Base-by-base conservation (phyloP, 495 filamentous ascomycete genomes). In the Clavariopsis aquatica region DNA sequence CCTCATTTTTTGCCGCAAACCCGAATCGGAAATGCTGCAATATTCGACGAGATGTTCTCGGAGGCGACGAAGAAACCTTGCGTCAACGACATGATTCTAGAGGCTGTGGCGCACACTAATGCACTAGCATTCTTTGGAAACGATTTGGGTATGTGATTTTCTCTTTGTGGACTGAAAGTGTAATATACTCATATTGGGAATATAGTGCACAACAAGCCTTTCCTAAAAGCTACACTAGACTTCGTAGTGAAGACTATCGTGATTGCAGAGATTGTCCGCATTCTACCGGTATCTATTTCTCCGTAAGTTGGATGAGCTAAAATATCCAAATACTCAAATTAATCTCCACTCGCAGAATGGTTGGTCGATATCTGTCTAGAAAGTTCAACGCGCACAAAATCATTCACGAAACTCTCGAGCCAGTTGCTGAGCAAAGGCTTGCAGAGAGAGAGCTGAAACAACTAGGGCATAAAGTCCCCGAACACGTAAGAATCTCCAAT, bases 111-210 rank as follows among this genome's bases (percentile, higher is more conserved):
- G 15, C 47, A 49, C 47, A 49, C 24, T 22, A 49, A 49, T 24
- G 47, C 47, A 5, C 47, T 49, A 3, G 47, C 47, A 49, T 49
- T 49, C 19, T 49, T 49, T 49, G 47, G 47, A 9, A 27, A 49
- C 3, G 47, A 49, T 9, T 24, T 49, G 12, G 47, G 47, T 49
- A 49, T 27, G 19, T 49, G n/a, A 23, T 47, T 6, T n/a, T 47
- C 4, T n/a, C 15, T 13, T 4, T 24, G 20, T 49, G 2, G 47
- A 49, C 7, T 24, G 6, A 22, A 24, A 23, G 15, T 24, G 47
- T 7, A 49, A 22, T 2, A 10, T 24, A 27, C 47, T 49, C 20
- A 49, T 22, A 6, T 3, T 23, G 9, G 23, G 38, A 13, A 49
- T n/a, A 43, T 19, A 29, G 20, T 27, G 31, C n/a, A 38, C 15